phyloP scores from a whole-genome alignment of 2,329 filamentous ascomycete species.

The Aspergillus sp. region DNA sequence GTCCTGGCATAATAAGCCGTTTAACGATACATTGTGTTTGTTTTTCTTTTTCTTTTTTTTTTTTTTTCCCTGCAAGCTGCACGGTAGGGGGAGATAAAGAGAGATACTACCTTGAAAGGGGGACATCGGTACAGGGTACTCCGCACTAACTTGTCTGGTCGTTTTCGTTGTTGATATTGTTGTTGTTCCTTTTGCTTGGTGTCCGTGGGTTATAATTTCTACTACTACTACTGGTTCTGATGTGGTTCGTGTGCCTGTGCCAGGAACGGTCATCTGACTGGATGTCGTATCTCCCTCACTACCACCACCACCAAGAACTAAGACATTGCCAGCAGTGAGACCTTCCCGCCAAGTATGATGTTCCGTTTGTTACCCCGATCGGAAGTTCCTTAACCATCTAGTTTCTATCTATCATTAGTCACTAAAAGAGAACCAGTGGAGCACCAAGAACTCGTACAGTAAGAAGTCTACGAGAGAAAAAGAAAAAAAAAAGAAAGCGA shows the following conservation, averaged over 20 bases:
- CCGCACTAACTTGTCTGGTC: background rate
- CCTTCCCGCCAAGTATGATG: background rate
- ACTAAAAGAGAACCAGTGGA: too few species aligned
- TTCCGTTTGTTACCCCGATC: background rate
- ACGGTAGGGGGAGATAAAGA: background rate
- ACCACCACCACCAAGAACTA: background rate
- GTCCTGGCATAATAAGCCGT: background rate
- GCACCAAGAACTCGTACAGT: too few species aligned
- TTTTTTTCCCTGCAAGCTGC: background rate
- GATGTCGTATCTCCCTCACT: background rate
- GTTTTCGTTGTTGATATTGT: background rate
- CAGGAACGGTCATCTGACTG: slow-evolving; percentile 1
- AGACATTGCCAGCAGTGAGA: background rate
- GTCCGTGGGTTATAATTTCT: background rate
- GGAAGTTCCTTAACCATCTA: background rate
- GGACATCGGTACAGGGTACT: background rate
- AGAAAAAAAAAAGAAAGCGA: background rate
- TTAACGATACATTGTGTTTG: background rate
- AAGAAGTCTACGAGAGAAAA: background rate
- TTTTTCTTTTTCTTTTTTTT: too few species aligned
- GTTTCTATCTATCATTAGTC: too few species aligned
- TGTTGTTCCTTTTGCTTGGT: background rate
- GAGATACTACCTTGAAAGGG: background rate
- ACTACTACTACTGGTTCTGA: background rate
- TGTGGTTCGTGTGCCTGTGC: slow-evolving; percentile 1